These are phyloP conservation scores for Metschnikowia baotianmanensis DNA, from an alignment of 805 yeast species.

Conservation along the genomic window DNA sequence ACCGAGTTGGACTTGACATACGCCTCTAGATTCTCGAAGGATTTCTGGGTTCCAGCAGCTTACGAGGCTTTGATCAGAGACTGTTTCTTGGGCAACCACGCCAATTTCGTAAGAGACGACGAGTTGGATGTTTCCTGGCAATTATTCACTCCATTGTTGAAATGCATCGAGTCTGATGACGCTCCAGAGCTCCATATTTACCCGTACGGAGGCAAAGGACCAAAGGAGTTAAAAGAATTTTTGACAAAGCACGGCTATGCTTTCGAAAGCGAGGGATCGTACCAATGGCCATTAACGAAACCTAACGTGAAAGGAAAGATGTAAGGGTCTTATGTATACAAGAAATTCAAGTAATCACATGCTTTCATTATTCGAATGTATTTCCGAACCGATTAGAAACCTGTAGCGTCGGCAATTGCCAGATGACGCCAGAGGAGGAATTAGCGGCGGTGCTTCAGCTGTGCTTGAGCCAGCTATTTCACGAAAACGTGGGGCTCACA, in stretches of 20 bases:
- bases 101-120: conserved; percentile 97
- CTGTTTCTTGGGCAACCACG: conserved; percentile 86
- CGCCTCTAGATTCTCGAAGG: conserved; percentile 67
- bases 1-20: conserved; percentile 92
- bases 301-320: conserved; percentile 37
- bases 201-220: conserved; percentile 92
- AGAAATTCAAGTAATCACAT: too few species aligned
- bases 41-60: conserved; percentile 96
- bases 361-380: too few species aligned
- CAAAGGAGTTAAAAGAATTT: conserved; percentile 59
- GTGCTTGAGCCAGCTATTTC: too few species aligned
- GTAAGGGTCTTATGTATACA: conserved; percentile 5
- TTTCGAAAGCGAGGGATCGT: conserved; percentile 59
- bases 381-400: too few species aligned
- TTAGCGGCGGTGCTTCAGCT: too few species aligned
- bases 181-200: conserved; percentile 69
- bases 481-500: too few species aligned
- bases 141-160: conserved; percentile 86
- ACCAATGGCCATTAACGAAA: conserved; percentile 89
- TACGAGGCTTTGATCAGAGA: conserved; percentile 95
- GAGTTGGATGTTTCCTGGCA: conserved; percentile 93
- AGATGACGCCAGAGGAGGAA: too few species aligned
- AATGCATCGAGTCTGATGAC: conserved; percentile 69
- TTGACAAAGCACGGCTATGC: conserved; percentile 69
- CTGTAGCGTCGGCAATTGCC: too few species aligned